Evolutionary conservation across 441 rosid species (phyloP).

Genomic region (Euphorbia schlechtendalii): DNA sequence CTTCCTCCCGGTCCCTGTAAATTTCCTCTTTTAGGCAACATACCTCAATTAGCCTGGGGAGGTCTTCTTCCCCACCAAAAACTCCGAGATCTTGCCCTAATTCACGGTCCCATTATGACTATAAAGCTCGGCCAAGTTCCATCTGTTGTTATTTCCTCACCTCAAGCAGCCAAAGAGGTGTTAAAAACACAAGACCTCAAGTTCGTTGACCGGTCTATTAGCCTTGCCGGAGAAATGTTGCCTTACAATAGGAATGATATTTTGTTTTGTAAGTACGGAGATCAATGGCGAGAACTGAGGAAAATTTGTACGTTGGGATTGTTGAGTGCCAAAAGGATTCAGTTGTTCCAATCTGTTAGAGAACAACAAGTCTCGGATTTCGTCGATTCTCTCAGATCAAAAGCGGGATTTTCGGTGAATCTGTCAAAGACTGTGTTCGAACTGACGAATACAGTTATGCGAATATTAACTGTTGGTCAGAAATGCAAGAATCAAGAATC

Average conservation of each 20-base stretch:
- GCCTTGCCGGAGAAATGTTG: background rate
- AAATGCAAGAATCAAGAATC: background rate
- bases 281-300: conserved; percentile 8
- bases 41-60: background rate
- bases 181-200: conserved; percentile 2
- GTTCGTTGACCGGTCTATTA: background rate
- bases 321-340: conserved; percentile 1
- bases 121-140: too few relatives aligned
- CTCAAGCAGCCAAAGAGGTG: conserved; percentile 4
- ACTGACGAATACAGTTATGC: background rate
- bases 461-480: background rate
- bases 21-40: background rate
- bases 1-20: background rate
- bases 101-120: background rate
- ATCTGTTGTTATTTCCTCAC: background rate
- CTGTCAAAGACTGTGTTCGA: background rate
- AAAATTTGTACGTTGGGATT: conserved; percentile 6
- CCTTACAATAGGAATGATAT: background rate
- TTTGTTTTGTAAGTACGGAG: background rate
- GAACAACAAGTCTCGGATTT: background rate
- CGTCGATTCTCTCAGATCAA: background rate
- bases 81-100: background rate
- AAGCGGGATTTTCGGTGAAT: background rate
- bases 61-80: background rate
- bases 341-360: conserved; percentile 5